Percentiles rank a stretch among this genome's conserved stretches.
These are phyloP conservation scores for Bruguiera parviflora DNA, from an alignment of 345 rosid species.

Conservation along the genomic window DNA sequence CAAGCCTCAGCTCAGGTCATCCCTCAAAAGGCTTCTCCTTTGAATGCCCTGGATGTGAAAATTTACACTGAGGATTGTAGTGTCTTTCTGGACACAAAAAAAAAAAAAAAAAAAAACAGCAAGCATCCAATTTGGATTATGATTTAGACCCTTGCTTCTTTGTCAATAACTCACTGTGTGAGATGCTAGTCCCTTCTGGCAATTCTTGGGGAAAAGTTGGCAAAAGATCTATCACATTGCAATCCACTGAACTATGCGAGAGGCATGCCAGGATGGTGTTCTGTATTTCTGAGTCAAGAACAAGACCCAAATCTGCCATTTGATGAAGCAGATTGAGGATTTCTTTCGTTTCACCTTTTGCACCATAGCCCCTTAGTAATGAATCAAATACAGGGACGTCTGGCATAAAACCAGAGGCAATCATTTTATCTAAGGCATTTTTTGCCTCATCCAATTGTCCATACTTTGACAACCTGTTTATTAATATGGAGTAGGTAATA, in stretches of 20 bases:
- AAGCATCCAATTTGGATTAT: slow-evolving; percentile 5
- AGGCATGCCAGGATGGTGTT: slow-evolving; percentile 53
- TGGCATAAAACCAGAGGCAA: slow-evolving; percentile 51
- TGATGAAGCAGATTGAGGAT: slow-evolving; percentile 40
- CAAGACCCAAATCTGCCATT: slow-evolving; percentile 47
- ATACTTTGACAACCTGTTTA: slow-evolving; percentile 53
- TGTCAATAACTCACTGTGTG: slow-evolving; percentile 31
- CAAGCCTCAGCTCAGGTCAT: too few species aligned
- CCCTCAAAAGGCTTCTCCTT: neutral
- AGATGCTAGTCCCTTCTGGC: slow-evolving; percentile 21
- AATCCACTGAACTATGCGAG: slow-evolving; percentile 36
- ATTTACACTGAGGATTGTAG: neutral
- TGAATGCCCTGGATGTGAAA: neutral
- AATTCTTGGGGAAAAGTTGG: slow-evolving; percentile 38
- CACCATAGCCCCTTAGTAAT: slow-evolving; percentile 48
- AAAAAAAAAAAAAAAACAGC: slow-evolving; percentile 11
- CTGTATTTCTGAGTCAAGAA: slow-evolving; percentile 43
- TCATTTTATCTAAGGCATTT: slow-evolving; percentile 47
- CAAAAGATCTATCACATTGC: slow-evolving; percentile 32
- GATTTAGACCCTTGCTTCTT: slow-evolving; percentile 22
- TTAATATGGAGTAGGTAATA: slow-evolving; percentile 48
- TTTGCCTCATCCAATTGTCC: slow-evolving; percentile 56
- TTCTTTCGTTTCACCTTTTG: slow-evolving; percentile 46
- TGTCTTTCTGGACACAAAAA: neutral
- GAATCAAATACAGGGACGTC: slow-evolving; percentile 46